Base-by-base conservation (phyloP, 2,329 filamentous ascomycete genomes). In the Paecilomyces sp. region DNA sequence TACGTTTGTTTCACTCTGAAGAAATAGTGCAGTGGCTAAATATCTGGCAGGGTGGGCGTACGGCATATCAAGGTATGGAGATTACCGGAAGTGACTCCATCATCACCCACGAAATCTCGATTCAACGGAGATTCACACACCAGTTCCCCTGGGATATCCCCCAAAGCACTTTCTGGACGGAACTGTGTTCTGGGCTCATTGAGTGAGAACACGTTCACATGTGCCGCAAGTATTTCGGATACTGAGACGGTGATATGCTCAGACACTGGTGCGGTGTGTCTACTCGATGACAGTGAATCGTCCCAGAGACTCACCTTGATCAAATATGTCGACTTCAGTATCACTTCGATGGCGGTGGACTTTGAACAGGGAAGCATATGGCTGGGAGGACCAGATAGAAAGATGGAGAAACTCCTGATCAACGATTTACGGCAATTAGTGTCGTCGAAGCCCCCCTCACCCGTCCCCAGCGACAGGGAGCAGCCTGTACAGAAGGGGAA, bases 41-140 rank as follows among this genome's bases (percentile, higher is more conserved):
- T 57, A n/a, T 56, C 18, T 22, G 12, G n/a, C 53, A 71, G 69
- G 22, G 85, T 94, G 25, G 94, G 94, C 13, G 89, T 94, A 57
- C 86, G 94, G 28, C 93, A 97, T 76, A 86, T 97, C 73, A 97
- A 97, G 75, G 84, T 95, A 56, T 99, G 94, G 94, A 88, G 88
- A 65, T 83, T 94, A 11, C 90, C 94, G 36, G 91, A 93, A 28
- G 77, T 68, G 59, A 79, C 70, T 51, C 77, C 81, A 18, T 76
- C 77, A 4, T 88, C 88, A 24, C 88, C 89, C 1, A 79, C 82
- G 8, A 91, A 90, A 70, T 74, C 83, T 68, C 84, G 82, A 63
- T 82, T 85, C 69, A 73, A 67, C 63, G 61, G 62, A n/a, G 77
- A 77, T 25, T 63, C 64, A 6, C 60, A 58, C 64, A 70, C 54